Evolutionary conservation across 75 land plant species (phyloP), one percentile per base, ranked within the genome.

Genomic region (Sequoiadendron giganteum): DNA sequence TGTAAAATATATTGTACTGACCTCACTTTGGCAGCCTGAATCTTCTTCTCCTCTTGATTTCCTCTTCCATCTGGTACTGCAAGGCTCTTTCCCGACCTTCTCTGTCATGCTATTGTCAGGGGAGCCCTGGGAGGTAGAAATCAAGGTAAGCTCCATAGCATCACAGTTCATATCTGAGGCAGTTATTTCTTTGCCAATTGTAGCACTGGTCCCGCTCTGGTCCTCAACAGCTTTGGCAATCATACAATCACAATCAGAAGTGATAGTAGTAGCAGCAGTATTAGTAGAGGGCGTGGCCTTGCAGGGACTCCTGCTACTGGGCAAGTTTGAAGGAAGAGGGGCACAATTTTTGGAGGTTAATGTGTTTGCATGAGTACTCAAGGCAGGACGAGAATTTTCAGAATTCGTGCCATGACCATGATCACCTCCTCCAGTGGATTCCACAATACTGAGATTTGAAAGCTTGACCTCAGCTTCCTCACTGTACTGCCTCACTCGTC

Each of bases 21-120:
- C 84, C 84, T 82, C 84, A 82, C 84, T 82, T 45, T 82, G 84
- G 84, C 84, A 82, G 15, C 49, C 84, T 45, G 84, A 82, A 47
- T 82, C 84, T 45, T 82, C 49, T 82, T 82, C 84, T 21, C 38
- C 82, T 45, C 84, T 82, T 6, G 30, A 82, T n/a, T 82, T 82
- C 48, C 84, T 82, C 84, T 82, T 82, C 48, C 84, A 47, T 82
- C 49, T 82, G 45, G 25, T 79, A 79, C 45, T 42, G 82, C 47
- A 42, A 45, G 84, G 84, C 84, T 82, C 52, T 32, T 82, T 82
- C 49, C 84, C 84, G 11, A 14, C 43, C 84, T 43, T 82, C 16
- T 82, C 49, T 10, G 84, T 82, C 84, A 82, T 82, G 84, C 84
- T 82, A 82, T 82, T 82, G 5, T 82, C 48, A n/a, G 54, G 84